Base-by-base conservation (phyloP, 108 stramenopile species). In the Conticribra weissflogii region DNA sequence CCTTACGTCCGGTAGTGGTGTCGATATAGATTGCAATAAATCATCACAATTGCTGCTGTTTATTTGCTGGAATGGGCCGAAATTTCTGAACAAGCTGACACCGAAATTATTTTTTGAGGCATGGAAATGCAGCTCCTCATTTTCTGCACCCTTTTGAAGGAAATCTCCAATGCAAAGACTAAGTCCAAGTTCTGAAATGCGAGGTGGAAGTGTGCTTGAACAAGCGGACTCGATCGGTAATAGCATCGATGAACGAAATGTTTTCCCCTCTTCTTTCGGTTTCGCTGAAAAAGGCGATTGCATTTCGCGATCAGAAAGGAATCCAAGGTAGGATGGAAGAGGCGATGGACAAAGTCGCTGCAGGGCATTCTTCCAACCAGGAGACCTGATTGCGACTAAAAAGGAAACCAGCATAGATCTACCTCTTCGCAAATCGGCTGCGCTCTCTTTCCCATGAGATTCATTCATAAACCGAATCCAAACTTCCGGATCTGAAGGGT, bases 111-210 rank as follows among this genome's bases (percentile, higher is more conserved):
- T 1, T 7, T 48, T 17, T 33, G 49, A 34, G n/a, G 12, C 28
- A 22, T 31, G 50, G 50, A 22, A 30, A 15, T 19, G 19, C 29
- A 32, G 22, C 27, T 12, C 30, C 16, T 52, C 45, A 19, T 47
- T 19, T 23, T 41, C 17, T n/a, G 19, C 51, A 32, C 33, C 19
- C 31, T 60, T 60, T 29, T 71, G 57, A 45, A 78, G 52, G 49
- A 66, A 56, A 30, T 78, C 71, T 31, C 59, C 52, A 1, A 78
- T 52, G 41, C 77, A 78, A 12, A 56, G 31, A 51, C 69, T 68
- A 2, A 78, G 59, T 36, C 77, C 77, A 27, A 78, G 58, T 57
- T 78, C 77, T 15, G 77, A 70, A 3, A 78, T 70, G 15, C 71
- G 36, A 2, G 77, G 77, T 49, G 77, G 59, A 49, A 64, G 61